phyloP scores from a whole-genome alignment of 2,329 filamentous ascomycete genomes.

The Fonsecaea monophora region DNA sequence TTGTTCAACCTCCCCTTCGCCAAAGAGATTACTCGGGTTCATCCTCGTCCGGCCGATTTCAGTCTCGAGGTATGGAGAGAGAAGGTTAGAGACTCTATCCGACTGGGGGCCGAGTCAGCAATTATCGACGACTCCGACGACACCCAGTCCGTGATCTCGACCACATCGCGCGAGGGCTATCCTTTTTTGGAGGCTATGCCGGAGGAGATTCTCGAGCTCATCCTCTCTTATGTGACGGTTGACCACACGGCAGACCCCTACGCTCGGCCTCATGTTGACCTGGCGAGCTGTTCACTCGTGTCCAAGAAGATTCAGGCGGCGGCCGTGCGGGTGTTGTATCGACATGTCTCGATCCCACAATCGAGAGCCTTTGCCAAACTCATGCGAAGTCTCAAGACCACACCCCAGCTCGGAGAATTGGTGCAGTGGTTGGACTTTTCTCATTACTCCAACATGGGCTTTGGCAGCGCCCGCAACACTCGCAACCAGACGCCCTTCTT shows the following conservation, averaged over 20 bases:
- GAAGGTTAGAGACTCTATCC: conserved; percentile 33
- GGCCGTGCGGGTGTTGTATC: conserved; percentile 77
- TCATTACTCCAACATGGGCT: conserved; percentile 80
- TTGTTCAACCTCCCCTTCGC: conserved; percentile 36
- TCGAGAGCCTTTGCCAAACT: conserved; percentile 85
- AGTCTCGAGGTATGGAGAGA: conserved; percentile 39
- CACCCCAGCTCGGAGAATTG: conserved; percentile 73
- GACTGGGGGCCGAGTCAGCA: conserved; percentile 22
- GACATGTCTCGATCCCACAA: conserved; percentile 81
- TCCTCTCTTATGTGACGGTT: conserved; percentile 75
- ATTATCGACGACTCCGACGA: conserved; percentile 35
- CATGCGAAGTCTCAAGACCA: conserved; percentile 69
- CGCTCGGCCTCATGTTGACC: conserved; percentile 76
- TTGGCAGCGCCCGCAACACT: conserved; percentile 77
- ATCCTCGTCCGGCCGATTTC: conserved; percentile 31
- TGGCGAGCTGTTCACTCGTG: conserved; percentile 77
- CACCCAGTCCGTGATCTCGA: conserved; percentile 12
- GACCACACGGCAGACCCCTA: conserved; percentile 78
- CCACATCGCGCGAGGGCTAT: neutral
- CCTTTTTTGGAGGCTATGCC: conserved; percentile 38
- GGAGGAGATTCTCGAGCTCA: conserved; percentile 62
- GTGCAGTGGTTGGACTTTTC: conserved; percentile 83
- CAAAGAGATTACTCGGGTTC: conserved; percentile 33
- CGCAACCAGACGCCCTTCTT: conserved; percentile 77
- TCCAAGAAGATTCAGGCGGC: conserved; percentile 76